Evolutionary conservation across 164 flowering plant species (phyloP), one percentile per base, ranked within the genome.

Genomic region (Chimonanthus salicifolius): DNA sequence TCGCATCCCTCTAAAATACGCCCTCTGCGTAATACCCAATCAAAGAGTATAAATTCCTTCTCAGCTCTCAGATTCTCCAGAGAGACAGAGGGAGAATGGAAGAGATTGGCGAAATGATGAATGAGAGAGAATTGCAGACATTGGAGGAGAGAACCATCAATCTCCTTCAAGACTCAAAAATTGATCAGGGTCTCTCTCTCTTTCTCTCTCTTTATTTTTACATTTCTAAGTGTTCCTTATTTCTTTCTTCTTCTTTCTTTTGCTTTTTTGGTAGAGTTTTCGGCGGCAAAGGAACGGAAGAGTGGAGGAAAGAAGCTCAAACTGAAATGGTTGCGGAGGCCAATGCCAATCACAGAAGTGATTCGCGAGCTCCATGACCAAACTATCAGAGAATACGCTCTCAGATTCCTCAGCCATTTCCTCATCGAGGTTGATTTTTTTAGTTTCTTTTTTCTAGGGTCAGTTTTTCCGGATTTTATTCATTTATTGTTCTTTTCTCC

Each of bases 311-410:
- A 47, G 74, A 81, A 78, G 73, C 82, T 78, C 67, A 81, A 63
- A 47, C 5, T 76, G 62, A 70, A 70, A 48, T 71, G 71, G 71
- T 72, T 85, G 84, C 75, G 63, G 50, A 72, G 75, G 48, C 85
- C 87, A 43, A 83, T 80, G 80, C 82, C 76, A 2, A 76, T 85
- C 11, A 82, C 87, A 0, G 72, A 75, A 46, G 68, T 80, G 13
- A 81, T 85, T 54, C 64, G 83, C 44, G 81, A 81, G 58, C 83
- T 85, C 73, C 85, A 72, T 45, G 75, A 76, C 2, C 73, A 76
- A 15, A 43, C 51, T 2, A 47, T n/a, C 60, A 74, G 87, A 78
- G 87, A 85, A 75, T 47, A 70, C 20, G 80, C 85, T 16, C 83
- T 83, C 18, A 47, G 80, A 68, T 75, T 78, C 49, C 85, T 85